A percentile compares a stretch with the other conserved stretches of the same genome.
Evolutionary conservation across 2,329 filamentous ascomycete genomes (phyloP).

Genomic region (Fusarium denticulatum): DNA sequence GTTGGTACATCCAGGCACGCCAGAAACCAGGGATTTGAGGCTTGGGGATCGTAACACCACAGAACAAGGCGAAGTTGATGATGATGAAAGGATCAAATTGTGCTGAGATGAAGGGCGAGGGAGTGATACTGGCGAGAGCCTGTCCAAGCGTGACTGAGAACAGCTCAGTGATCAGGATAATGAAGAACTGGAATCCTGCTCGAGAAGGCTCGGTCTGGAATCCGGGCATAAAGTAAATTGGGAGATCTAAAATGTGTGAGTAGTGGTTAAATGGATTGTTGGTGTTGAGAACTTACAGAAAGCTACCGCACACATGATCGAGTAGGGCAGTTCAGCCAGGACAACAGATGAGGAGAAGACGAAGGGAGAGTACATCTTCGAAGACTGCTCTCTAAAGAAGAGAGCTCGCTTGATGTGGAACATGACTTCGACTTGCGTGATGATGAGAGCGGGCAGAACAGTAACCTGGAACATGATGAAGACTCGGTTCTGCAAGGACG

Average conservation of each 20-base stretch:
- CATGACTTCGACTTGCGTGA: conserved; percentile 82
- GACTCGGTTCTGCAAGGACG: conserved; percentile 83
- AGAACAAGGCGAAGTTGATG: conserved; percentile 86
- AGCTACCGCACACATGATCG: conserved; percentile 77
- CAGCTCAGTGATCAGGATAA: conserved; percentile 83
- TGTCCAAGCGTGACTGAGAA: conserved; percentile 86
- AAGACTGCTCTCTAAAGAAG: conserved; percentile 85
- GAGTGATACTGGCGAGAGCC: conserved; percentile 79
- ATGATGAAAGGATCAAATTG: conserved; percentile 85
- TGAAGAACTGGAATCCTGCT: conserved; percentile 88
- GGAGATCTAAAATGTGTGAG: conserved; percentile 59
- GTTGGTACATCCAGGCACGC: conserved; percentile 78
- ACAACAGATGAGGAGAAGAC: conserved; percentile 82
- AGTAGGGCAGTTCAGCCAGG: conserved; percentile 87
- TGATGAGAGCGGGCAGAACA: conserved; percentile 83
- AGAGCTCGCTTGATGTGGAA: conserved; percentile 83
- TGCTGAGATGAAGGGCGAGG: conserved; percentile 79
- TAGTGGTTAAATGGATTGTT: no score
- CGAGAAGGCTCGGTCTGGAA: conserved; percentile 70
- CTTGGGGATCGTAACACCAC: conserved; percentile 83
- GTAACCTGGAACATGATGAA: conserved; percentile 93
- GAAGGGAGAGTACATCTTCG: conserved; percentile 85
- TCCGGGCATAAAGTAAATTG: conserved; percentile 85
- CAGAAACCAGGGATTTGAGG: conserved; percentile 78
- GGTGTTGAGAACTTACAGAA: conserved; percentile 63